Evolutionary conservation across 305 asterid species (phyloP).

Genomic region (Petunia hybrid): DNA sequence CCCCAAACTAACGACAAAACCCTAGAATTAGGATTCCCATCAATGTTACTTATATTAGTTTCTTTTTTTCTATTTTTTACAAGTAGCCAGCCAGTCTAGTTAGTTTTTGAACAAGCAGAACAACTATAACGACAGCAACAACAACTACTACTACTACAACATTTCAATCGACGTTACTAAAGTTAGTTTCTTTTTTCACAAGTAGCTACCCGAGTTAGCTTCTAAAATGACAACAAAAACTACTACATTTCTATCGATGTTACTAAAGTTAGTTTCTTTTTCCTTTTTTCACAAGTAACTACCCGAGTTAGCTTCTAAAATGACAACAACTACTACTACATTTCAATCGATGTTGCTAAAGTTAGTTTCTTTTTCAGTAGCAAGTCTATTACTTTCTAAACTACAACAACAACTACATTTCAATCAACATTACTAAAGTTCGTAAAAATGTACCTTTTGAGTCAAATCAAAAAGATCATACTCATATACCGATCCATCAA

Average conservation of each 20-base stretch:
- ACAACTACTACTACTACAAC: background rate
- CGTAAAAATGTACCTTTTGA: slow-evolving; percentile 64
- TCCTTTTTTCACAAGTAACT: too few relatives aligned
- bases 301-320: background rate
- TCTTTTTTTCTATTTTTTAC: too few relatives aligned
- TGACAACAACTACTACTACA: background rate
- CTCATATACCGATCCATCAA: slow-evolving; percentile 88
- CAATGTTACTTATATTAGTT: slow-evolving; percentile 42
- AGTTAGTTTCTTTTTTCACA: too few relatives aligned
- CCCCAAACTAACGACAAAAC: slow-evolving; percentile 89
- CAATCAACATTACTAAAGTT: background rate
- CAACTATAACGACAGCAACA: background rate
- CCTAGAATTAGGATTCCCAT: slow-evolving; percentile 80
- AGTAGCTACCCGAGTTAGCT: background rate
- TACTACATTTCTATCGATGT: background rate
- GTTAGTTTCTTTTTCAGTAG: too few relatives aligned
- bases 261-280: too few relatives aligned
- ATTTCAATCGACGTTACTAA: background rate
- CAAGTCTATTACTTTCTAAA: too few relatives aligned
- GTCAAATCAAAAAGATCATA: slow-evolving; percentile 85
- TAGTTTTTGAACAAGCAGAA: too few relatives aligned
- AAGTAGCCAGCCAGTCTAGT: too few relatives aligned
- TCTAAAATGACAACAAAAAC: background rate
- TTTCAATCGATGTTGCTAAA: too few relatives aligned
- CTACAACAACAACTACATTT: too few relatives aligned